phyloP scores from a whole-genome alignment of 2,329 filamentous ascomycete species.

The Emericellopsis cladophorae region DNA sequence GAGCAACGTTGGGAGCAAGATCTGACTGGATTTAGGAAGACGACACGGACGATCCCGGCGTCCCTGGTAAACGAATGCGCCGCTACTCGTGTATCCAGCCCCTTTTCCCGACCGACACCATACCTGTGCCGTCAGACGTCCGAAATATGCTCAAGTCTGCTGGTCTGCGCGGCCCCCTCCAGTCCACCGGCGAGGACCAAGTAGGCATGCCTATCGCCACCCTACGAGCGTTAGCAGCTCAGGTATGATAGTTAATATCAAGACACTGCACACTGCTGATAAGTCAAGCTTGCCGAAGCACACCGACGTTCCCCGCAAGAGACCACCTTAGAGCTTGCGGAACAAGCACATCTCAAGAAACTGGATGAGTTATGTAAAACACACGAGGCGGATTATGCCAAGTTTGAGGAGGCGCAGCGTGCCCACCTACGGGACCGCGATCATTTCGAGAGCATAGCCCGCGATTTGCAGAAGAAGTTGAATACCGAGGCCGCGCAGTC shows the following conservation, averaged over 20 bases:
- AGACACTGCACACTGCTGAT: no score
- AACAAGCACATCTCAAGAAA: constrained; percentile 25
- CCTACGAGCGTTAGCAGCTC: constrained; percentile 24
- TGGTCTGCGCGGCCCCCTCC: not conserved
- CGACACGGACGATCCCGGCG: constrained; percentile 12
- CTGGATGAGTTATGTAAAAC: constrained; percentile 33
- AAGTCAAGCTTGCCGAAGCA: no score
- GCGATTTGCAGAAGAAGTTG: constrained; percentile 20
- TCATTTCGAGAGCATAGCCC: constrained; percentile 31
- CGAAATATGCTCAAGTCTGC: constrained; percentile 12
- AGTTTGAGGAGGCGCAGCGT: constrained; percentile 33
- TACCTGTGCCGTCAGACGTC: constrained; percentile 17
- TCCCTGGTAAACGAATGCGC: constrained; percentile 11
- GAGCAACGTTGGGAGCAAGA: not conserved
- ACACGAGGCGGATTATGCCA: constrained; percentile 27
- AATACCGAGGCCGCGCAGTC: constrained; percentile 22
- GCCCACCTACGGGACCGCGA: constrained; percentile 37
- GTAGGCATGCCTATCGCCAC: constrained; percentile 15
- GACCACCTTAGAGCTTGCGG: constrained; percentile 1
- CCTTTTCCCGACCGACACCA: not conserved
- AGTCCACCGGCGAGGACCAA: constrained; percentile 7
- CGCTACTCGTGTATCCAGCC: not conserved
- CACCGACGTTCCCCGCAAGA: no score
- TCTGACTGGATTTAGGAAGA: not conserved
- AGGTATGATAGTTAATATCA: constrained; percentile 14